A percentile compares a stretch with the other conserved stretches of the same genome.
phyloP scores from a whole-genome alignment of 257 asterid genomes.

The Mitragyna speciosa region DNA sequence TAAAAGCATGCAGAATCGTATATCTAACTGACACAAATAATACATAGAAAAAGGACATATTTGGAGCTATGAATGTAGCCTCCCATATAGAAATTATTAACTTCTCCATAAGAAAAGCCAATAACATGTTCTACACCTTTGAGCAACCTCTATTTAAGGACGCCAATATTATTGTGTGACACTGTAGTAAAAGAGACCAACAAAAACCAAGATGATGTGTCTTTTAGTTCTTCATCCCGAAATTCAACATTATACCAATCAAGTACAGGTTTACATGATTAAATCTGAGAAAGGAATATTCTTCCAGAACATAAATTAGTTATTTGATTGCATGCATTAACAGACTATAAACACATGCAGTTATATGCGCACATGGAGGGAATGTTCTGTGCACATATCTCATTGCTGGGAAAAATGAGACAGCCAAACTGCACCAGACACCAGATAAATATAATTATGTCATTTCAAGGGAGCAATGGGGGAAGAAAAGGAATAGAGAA shows the following conservation, averaged over 20 bases:
- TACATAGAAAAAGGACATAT: neutral
- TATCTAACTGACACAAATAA: neutral
- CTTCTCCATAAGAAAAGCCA: neutral
- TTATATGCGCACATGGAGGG: neutral
- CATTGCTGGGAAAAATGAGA: neutral
- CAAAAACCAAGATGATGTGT: neutral
- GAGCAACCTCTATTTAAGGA: neutral
- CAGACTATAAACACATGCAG: neutral
- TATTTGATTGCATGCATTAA: neutral
- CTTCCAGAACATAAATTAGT: neutral
- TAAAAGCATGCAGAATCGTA: neutral
- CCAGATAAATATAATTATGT: neutral
- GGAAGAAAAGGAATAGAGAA: neutral
- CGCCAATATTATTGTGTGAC: neutral
- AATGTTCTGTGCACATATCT: neutral
- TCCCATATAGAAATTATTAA: neutral
- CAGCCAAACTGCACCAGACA: neutral
- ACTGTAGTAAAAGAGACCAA: neutral
- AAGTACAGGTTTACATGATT: neutral
- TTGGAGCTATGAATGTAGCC: neutral
- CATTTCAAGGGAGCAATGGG: neutral
- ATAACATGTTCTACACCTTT: neutral
- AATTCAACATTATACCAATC: neutral
- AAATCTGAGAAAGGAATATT: neutral
- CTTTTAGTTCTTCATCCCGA: neutral